Conservation (phyloP, 2,329 filamentous ascomycete genomes). For the Diaporthe sp. region DNA sequence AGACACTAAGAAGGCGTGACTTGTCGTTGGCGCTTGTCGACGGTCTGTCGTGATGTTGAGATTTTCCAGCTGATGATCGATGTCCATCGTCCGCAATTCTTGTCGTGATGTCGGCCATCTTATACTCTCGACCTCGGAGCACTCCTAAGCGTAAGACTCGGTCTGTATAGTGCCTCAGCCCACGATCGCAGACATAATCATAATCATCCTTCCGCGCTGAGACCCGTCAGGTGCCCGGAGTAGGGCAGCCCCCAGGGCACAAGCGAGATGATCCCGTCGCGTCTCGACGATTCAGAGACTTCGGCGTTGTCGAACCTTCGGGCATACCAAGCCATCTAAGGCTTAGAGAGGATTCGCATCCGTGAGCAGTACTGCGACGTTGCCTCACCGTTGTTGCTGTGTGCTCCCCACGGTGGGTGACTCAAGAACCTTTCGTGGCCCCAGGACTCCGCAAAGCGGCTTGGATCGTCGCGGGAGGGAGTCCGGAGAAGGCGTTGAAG, state of each 20-base stretch:
- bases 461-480: constrained; percentile 9
- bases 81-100: neutral
- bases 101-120: constrained; percentile 3
- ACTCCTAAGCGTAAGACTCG: neutral
- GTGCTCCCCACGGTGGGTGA: constrained; percentile 13
- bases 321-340: constrained; percentile 12
- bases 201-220: constrained; percentile 3
- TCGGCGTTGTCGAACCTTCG: constrained; percentile 10
- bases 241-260: neutral
- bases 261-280: constrained; percentile 16
- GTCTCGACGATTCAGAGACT: constrained; percentile 15
- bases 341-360: neutral
- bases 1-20: neutral
- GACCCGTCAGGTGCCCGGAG: neutral
- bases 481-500: constrained; percentile 20
- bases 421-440: constrained; percentile 3
- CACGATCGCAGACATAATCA: neutral
- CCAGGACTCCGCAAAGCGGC: constrained; percentile 9
- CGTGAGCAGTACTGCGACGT: constrained; percentile 20
- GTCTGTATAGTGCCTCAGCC: neutral
- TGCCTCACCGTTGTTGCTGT: neutral
- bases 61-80: neutral
- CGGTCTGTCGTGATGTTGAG: neutral
- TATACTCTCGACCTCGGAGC: neutral
- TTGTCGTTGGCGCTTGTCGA: neutral